Evolutionary conservation across 1,284 basidiomycete species (phyloP).

Genomic region (Tilletia caries): DNA sequence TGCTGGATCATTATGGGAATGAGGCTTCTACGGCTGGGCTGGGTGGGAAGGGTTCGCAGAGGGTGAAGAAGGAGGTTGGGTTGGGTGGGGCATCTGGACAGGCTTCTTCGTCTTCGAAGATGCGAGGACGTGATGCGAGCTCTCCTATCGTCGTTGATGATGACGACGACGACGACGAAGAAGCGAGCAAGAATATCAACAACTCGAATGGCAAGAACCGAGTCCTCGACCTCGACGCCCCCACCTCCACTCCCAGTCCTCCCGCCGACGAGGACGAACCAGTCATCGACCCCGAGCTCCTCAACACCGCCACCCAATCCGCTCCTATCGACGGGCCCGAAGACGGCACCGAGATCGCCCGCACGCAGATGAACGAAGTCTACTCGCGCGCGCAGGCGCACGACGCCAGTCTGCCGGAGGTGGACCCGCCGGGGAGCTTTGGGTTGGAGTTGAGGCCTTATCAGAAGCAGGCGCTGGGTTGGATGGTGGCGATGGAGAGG

Average conservation of each 20-base stretch:
- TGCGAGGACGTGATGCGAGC: constrained; percentile 48
- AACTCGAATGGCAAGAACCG: not conserved
- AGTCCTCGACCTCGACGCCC: not conserved
- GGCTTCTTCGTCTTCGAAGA: constrained; percentile 6
- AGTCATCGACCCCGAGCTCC: not conserved
- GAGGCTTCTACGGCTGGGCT: constrained; percentile 30
- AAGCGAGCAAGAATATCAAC: no score
- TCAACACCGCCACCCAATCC: not conserved
- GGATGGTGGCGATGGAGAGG: constrained; percentile 85
- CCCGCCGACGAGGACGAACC: not conserved
- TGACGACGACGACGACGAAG: not conserved
- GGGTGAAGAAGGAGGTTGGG: constrained; percentile 49
- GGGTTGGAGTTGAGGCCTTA: constrained; percentile 73
- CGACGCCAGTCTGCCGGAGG: constrained; percentile 72
- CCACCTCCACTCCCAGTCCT: not conserved
- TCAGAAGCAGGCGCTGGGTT: constrained; percentile 92
- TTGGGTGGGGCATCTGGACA: not conserved
- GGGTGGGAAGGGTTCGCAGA: not conserved
- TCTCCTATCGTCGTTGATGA: constrained; percentile 35
- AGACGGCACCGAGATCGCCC: constrained; percentile 45
- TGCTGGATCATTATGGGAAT: constrained; percentile 54
- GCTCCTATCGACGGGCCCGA: constrained; percentile 7
- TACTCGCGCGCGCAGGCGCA: constrained; percentile 68
- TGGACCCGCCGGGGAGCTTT: constrained; percentile 78
- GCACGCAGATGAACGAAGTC: constrained; percentile 36